Evolutionary conservation across 1,139 yeast genomes (phyloP), one percentile per base, ranked within the genome.

Genomic region (Debaryomyces subglobosus): DNA sequence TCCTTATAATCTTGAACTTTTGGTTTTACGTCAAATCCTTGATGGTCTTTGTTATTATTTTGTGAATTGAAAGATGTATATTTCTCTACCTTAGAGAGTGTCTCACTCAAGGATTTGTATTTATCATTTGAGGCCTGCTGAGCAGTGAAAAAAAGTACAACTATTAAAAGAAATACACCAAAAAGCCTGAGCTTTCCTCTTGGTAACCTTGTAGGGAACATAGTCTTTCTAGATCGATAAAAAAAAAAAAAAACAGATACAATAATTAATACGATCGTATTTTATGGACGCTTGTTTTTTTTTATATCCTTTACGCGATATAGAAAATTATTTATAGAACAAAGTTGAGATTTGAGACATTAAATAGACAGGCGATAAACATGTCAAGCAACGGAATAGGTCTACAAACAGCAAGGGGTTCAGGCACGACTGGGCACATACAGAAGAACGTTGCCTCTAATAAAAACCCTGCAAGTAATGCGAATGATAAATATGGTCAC

Each of bases 381-480:
- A 84, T 84, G 89, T 81, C 88, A 18, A 83, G 82, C 61, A 84
- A 84, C 63, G 86, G 89, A 16, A 77, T 86, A 44, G 91, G 91
- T 0, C 70, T 85, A 24, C 75, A 74, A 42, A 79, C 86, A 0
- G 82, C 87, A 0, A 69, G 89, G 48, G 95, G 95, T 0, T 73
- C 87, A 0, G 89, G 89, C 0, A 86, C 94, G 1, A 85, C 86
- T 38, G 95, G 95, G 0, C 77, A 78, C 59, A 74, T 87, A 4
- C 87, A 85, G 60, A 69, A 74, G 48, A 86, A 78, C 53, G 53
- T 71, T 5, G 69, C 81, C 0, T 58, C 70, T 12, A 41, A 61
- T 15, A 49, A 53, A 18, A 6, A 12, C 13, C 47, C 54, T 2
- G 36, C 52, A n/a, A 53, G 58, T 18, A 56, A 53, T 44, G 65